Percentiles rank a stretch among this genome's conserved stretches.
Conservation (phyloP, 768 basidiomycete genomes). For the Suillus cothurnatus region DNA sequence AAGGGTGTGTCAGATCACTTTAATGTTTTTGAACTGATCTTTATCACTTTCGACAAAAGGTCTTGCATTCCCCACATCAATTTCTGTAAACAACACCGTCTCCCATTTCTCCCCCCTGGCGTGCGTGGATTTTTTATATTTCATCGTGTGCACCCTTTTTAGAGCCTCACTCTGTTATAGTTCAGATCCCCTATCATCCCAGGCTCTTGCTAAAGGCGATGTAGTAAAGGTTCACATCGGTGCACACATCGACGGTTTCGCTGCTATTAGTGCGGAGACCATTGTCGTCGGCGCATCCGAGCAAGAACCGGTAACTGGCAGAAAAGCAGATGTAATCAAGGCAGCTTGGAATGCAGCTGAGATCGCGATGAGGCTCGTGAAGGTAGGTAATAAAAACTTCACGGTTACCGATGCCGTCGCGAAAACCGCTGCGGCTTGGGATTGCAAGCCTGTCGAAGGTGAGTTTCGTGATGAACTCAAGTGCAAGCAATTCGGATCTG, state of each 20-base stretch:
- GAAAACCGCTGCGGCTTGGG: conserved; percentile 70
- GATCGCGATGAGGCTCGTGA: conserved; percentile 86
- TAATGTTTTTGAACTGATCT: neutral
- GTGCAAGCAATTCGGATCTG: neutral
- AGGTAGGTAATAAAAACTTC: conserved; percentile 96
- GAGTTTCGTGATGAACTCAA: conserved; percentile 20
- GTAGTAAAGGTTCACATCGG: conserved; percentile 96
- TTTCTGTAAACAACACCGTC: conserved; percentile 95
- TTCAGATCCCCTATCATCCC: conserved; percentile 71
- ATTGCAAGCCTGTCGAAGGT: conserved; percentile 96
- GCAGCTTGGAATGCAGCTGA: conserved; percentile 95
- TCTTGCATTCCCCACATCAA: conserved; percentile 90
- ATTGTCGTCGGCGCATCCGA: conserved; percentile 82
- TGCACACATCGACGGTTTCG: conserved; percentile 97
- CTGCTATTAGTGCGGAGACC: conserved; percentile 92
- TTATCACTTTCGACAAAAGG: conserved; percentile 45
- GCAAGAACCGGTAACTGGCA: conserved; percentile 76
- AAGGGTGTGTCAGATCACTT: conserved; percentile 63
- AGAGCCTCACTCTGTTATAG: conserved; percentile 37
- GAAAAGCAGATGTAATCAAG: conserved; percentile 88
- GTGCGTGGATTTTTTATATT: conserved; percentile 45
- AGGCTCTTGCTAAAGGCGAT: conserved; percentile 78
- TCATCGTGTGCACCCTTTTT: neutral
- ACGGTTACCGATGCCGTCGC: conserved; percentile 85
- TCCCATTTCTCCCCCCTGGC: conserved; percentile 96